These are phyloP conservation scores for Exophiala xenobiotica DNA, from an alignment of 2,329 filamentous ascomycete species.

Conservation along the genomic window DNA sequence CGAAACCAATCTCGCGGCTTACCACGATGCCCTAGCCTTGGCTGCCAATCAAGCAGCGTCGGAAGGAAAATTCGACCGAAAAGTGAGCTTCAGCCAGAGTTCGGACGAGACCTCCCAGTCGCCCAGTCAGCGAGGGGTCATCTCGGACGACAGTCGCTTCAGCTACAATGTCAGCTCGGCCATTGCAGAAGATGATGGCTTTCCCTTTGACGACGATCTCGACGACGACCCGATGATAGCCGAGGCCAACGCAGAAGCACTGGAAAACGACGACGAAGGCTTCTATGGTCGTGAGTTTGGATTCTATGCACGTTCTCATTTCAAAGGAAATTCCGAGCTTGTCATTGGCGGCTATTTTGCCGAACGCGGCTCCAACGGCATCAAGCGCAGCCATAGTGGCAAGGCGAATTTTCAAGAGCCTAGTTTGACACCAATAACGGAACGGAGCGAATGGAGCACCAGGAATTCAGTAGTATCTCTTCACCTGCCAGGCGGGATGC, in stretches of 20 bases:
- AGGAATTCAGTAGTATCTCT: constrained; percentile 85
- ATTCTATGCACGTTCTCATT: constrained; percentile 71
- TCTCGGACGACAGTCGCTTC: constrained; percentile 51
- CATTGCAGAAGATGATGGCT: constrained; percentile 48
- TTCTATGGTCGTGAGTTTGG: constrained; percentile 97
- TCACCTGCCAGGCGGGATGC: constrained; percentile 49
- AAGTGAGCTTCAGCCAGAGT: constrained; percentile 49
- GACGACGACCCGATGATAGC: constrained; percentile 91
- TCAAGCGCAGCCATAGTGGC: constrained; percentile 68
- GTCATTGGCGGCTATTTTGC: constrained; percentile 88
- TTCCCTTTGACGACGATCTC: constrained; percentile 61
- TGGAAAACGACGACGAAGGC: constrained; percentile 88
- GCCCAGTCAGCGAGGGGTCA: constrained; percentile 45
- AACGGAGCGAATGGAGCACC: constrained; percentile 58
- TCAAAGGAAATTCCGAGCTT: constrained; percentile 56
- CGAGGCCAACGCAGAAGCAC: constrained; percentile 87
- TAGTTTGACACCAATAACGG: constrained; percentile 48
- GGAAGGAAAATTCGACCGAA: constrained; percentile 71
- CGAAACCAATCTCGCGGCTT: constrained; percentile 63
- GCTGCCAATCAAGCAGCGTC: constrained; percentile 75
- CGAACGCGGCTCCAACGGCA: constrained; percentile 63
- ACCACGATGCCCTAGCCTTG: constrained; percentile 80
- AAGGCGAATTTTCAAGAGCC: constrained; percentile 76
- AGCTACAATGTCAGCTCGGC: constrained; percentile 45
- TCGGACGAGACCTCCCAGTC: constrained; percentile 39